Percentiles rank a stretch among this genome's conserved stretches.
Conservation (phyloP, 2,329 filamentous ascomycete species). For the Colletotrichum siamense region DNA sequence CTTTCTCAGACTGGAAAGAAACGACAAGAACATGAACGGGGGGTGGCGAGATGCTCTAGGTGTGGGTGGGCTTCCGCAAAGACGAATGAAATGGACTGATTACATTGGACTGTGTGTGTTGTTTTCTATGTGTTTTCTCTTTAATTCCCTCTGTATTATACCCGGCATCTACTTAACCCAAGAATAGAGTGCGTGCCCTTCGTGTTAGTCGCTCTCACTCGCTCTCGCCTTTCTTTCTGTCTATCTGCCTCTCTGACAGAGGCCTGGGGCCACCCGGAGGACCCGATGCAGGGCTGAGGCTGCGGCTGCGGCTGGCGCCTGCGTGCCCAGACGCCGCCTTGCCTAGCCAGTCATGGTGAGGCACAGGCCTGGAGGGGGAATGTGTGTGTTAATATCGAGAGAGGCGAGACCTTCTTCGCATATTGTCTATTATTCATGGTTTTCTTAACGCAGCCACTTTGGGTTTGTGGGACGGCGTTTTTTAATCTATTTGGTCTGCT, state of each 20-base stretch:
- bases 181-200: slow-evolving; percentile 6
- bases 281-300: background rate
- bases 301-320: background rate
- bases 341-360: background rate
- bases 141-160: slow-evolving; percentile 16
- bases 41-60: background rate
- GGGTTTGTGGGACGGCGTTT: background rate
- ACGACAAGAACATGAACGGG: background rate
- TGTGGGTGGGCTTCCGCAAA: background rate
- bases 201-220: background rate
- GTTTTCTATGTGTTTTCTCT: background rate
- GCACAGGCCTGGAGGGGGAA: background rate
- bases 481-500: background rate
- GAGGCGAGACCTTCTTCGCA: background rate
- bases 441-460: background rate
- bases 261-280: background rate
- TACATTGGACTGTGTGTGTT: background rate
- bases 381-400: background rate
- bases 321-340: background rate
- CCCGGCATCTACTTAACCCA: slow-evolving; percentile 14
- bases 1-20: background rate
- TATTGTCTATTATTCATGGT: background rate
- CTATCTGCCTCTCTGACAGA: background rate
- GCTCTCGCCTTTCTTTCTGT: background rate
- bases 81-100: background rate